Base-by-base conservation (phyloP, 345 rosid species). In the Abelmoschus esculentus region DNA sequence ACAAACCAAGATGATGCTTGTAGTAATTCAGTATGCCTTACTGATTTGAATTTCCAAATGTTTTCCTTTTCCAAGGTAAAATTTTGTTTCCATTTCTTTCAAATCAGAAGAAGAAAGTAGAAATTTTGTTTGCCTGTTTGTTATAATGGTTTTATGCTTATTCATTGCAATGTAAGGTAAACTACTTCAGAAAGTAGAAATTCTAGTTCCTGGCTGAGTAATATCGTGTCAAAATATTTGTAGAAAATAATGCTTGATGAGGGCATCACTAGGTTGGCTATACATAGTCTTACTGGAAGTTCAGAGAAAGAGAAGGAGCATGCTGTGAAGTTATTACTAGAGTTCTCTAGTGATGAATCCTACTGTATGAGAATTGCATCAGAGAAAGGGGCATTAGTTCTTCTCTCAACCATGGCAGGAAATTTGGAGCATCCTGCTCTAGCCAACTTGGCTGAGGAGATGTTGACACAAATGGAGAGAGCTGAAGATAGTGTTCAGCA, bases 311-410 rank as follows among this genome's bases (percentile, higher is more conserved):
- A 78, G 71, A 76, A 28, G 66, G 82, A 78, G 69, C 71, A 62
- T 74, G 82, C 81, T 22, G 77, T 80, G 69, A 83, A 80, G 76
- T 69, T 83, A 69, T 65, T 80, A 62, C 79, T 70, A 13, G 75
- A 80, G 64, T 80, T 80, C 74, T 74, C 73, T 29, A 65, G 64
- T 44, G 79, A 80, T 66, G 82, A 80, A 76, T 72, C 76, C 66
- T 74, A 72, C 55, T 83, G 83, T 62, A 62, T 49, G 42, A 61
- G 72, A 70, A 69, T 80, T 53, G 79, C 82, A 55, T 78, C 74
- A 14, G 83, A 80, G 74, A 83, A 83, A 64, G 79, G 83, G 13
- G 86, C 86, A 40, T 70, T 78, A 61, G 79, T 83, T 69, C 86
- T 80, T 67, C 83, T 80, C 49, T 60, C 80, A 19, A 78, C 76